Percentiles rank a stretch among this genome's conserved stretches.
phyloP scores from a whole-genome alignment of 179 eudicot species.

The Beta macrorhiza region DNA sequence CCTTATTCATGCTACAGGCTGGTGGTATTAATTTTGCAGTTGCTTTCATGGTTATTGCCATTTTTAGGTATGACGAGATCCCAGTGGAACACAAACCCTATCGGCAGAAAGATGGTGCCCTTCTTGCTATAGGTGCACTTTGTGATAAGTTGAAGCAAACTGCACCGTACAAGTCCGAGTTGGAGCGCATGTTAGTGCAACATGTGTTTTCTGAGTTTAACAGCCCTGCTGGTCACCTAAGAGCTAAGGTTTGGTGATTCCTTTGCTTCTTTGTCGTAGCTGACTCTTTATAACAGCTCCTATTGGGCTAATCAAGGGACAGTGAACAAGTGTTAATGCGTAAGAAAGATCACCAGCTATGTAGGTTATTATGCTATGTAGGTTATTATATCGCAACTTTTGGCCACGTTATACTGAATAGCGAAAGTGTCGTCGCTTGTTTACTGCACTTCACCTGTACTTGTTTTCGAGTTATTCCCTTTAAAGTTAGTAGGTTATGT shows the following conservation, averaged over 20 bases:
- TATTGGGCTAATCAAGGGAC: neutral
- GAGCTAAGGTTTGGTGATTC: constrained; percentile 76
- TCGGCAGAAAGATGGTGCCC: constrained; percentile 96
- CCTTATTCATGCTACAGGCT: neutral
- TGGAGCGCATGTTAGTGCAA: constrained; percentile 92
- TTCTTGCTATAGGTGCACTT: constrained; percentile 94
- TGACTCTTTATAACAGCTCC: neutral
- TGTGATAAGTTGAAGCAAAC: constrained; percentile 92
- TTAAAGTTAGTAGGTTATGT: neutral
- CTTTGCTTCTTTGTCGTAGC: neutral
- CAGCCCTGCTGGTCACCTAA: constrained; percentile 90
- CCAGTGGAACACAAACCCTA: constrained; percentile 71
- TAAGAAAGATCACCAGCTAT: neutral
- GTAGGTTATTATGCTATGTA: neutral
- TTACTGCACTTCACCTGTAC: neutral
- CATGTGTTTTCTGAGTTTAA: constrained; percentile 95
- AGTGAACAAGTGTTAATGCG: neutral
- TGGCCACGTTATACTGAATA: neutral
- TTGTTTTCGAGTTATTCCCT: neutral
- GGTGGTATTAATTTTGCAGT: neutral
- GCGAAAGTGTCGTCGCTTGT: neutral
- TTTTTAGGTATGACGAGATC: constrained; percentile 69
- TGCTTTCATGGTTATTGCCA: constrained; percentile 20
- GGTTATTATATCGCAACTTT: neutral
- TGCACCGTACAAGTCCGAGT: constrained; percentile 88